Base-by-base conservation (phyloP, 805 yeast species). In the Cyberlindnera samutprakarnensis region DNA sequence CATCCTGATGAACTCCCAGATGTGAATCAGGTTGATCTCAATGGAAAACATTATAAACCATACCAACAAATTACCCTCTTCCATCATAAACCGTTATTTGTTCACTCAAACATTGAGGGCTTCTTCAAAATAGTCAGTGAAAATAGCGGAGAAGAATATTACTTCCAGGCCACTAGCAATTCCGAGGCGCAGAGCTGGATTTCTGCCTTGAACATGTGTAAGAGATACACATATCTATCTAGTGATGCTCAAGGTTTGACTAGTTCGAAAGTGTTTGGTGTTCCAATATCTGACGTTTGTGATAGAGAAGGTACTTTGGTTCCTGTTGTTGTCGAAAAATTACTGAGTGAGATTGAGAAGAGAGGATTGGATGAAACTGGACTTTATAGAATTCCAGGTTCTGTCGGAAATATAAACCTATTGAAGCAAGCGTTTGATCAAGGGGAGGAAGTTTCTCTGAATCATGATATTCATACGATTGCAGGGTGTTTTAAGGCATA, bases 341-440 rank as follows among this genome's bases (percentile, higher is more conserved):
- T 90, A 27, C 65, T 87, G 43, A 67, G 67, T 28, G 92, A 80
- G 44, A 82, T 90, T 42, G 97, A 90, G 54, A 58, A 65, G n/a
- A 72, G 88, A 33, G 96, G 97, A 1, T 54, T 90, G 18, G 87
- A 85, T 43, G 96, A 88, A 51, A 83, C 85, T 33, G 97, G 97
- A 13, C 64, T 90, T 11, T 90, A 90, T 54, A 74, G 97, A 53
- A 65, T 75, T 21, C 75, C 80, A 1, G 82, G 81, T 5, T 73
- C 80, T 7, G 63, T 72, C 23, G 77, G 75, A 7, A 68, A 74
- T 30, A 72, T 75, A 27, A 69, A 72, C 31, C 59, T 67, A 5
- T 55, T 75, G 38, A 72, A 69, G 45, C 60, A 57, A 22, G 72
- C 75, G 11, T 74, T 75, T 48, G 76, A 69, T 38, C 72, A 70